A percentile compares a stretch with the other conserved stretches of the same genome.
These are phyloP conservation scores for Phytophthora tentaculata DNA, from an alignment of 352 stramenopile genomes.

Conservation along the genomic window DNA sequence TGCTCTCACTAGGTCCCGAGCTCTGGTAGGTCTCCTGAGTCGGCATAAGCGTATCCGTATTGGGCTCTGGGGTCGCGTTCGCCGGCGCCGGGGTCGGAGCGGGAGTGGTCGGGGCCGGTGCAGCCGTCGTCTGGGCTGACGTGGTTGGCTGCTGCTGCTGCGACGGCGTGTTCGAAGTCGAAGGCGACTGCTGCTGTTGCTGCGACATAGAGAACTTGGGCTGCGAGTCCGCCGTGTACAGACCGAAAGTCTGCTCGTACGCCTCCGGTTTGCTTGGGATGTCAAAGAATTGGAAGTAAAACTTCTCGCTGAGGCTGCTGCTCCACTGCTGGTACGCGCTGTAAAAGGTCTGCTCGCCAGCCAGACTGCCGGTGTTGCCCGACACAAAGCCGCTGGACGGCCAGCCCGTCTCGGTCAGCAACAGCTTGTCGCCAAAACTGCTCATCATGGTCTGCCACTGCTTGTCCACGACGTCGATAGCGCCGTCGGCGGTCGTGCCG, in stretches of 20 bases:
- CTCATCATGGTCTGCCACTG: constrained; percentile 58
- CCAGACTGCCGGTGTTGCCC: constrained; percentile 45
- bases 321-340: constrained; percentile 68
- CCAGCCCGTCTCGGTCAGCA: constrained; percentile 65
- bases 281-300: constrained; percentile 87
- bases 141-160: constrained; percentile 25
- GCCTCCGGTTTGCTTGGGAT: constrained; percentile 43
- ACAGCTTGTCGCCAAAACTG: constrained; percentile 54
- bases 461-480: constrained; percentile 54
- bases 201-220: constrained; percentile 61
- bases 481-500: constrained; percentile 36
- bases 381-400: constrained; percentile 42
- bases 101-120: constrained; percentile 11
- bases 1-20: constrained; percentile 20
- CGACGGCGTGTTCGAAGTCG: constrained; percentile 10
- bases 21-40: constrained; percentile 28
- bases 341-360: constrained; percentile 56
- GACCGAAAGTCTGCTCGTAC: constrained; percentile 63
- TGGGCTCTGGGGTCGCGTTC: constrained; percentile 13
- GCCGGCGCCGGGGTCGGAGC: constrained; percentile 16
- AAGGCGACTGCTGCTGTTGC: constrained; percentile 8
- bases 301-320: constrained; percentile 53
- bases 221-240: constrained; percentile 49
- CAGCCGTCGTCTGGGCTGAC: constrained; percentile 8
- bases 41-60: constrained; percentile 13